Percentiles rank a stretch among this genome's conserved stretches.
These are phyloP conservation scores for Boletus bicolor DNA, from an alignment of 768 basidiomycete species.

Conservation along the genomic window DNA sequence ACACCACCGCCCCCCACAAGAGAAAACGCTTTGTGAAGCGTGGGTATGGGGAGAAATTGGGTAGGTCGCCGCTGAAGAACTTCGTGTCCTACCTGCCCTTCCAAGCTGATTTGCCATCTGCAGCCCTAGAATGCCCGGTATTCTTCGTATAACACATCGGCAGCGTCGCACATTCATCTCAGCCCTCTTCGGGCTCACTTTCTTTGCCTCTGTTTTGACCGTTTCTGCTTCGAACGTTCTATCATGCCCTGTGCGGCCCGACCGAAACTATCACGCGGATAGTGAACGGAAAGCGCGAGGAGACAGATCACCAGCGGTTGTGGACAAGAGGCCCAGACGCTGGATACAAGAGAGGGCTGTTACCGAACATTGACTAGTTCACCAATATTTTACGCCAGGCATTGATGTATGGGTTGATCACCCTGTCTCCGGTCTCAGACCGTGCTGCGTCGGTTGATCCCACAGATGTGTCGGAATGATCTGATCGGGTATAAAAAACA, in stretches of 20 bases:
- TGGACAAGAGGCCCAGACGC: constrained; percentile 62
- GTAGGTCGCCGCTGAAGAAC: constrained; percentile 10
- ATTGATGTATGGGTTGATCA: not conserved
- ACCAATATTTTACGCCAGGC: not conserved
- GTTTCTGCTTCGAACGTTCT: constrained; percentile 77
- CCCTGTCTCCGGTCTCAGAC: not conserved
- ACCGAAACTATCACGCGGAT: constrained; percentile 59
- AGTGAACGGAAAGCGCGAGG: constrained; percentile 34
- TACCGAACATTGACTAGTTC: constrained; percentile 13
- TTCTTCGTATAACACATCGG: constrained; percentile 51
- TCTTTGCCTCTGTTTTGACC: constrained; percentile 72
- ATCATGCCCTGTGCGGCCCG: constrained; percentile 72
- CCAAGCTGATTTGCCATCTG: constrained; percentile 46
- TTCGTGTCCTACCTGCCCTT: not conserved
- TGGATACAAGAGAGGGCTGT: constrained; percentile 75
- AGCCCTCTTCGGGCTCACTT: constrained; percentile 77
- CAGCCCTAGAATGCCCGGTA: constrained; percentile 57
- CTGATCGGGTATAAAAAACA: constrained; percentile 21
- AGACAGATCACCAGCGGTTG: constrained; percentile 36
- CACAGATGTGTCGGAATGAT: not conserved
- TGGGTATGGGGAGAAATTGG: constrained; percentile 26
- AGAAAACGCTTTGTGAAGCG: not conserved
- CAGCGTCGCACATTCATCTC: constrained; percentile 73
- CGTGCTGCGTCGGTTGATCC: not conserved
- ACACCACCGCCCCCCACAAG: not conserved